Base-by-base conservation (phyloP, 2,329 filamentous ascomycete species). In the Cladosporium sp. region DNA sequence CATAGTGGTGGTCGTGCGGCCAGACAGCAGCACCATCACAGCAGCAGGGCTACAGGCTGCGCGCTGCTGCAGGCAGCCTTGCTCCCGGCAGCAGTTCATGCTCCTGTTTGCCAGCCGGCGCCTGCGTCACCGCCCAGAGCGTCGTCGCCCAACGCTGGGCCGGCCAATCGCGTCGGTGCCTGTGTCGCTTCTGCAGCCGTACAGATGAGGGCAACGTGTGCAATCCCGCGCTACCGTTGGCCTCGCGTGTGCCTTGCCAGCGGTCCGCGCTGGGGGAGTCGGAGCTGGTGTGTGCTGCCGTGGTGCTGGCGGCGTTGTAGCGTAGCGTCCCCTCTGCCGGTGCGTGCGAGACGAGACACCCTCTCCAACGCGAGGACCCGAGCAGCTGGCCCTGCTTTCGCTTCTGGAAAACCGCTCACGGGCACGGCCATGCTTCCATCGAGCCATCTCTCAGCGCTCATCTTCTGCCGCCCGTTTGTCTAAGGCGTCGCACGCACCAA, bases 201-300 rank as follows among this genome's bases (percentile, higher is more conserved):
- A 54, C 51, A 54, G 51, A 54, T 54, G 25, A 28, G 51, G 45
- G 39, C 51, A 54, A 54, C 51, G 51, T 54, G 51, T 39, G n/a
- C 32, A 47, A 47, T n/a, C 37, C 37, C 22, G 39, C 39, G 24
- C 40, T 2, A 20, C 13, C 17, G 10, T 22, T 45, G 28, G 42
- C 25, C 20, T 45, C 42, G 42, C 42, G 42, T 42, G 39, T 45
- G 42, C 42, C 42, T 45, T 48, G 28, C 44, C 15, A 48, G 44
- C 44, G 24, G 36, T n/a, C 36, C 36, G 15, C 15, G 36, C 15
- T 13, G 35, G n/a, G n/a, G 35, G 35, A 37, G 40, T 20, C 40
- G 40, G 19, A 20, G 17, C 19, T 45, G 42, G 42, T 20, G n/a
- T n/a, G n/a, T n/a, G n/a, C n/a, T n/a, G n/a, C n/a, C n/a, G n/a